Conservation (phyloP, 1,139 yeast species). For the Yarrowia galli region DNA sequence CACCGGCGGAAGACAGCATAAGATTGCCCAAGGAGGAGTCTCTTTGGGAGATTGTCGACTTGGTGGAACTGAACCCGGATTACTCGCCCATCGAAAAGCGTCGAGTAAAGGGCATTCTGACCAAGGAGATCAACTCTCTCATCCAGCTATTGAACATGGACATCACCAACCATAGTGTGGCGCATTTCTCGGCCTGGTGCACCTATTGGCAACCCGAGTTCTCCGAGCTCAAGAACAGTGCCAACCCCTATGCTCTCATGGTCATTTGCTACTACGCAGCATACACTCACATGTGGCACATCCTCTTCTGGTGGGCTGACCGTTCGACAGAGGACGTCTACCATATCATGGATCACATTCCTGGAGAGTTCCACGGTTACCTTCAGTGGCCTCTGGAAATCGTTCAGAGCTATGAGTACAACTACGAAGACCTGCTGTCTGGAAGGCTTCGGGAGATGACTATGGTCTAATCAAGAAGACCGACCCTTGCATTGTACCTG, state of each 20-base stretch:
- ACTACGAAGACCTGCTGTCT: slow-evolving; percentile 6
- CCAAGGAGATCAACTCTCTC: slow-evolving; percentile 22
- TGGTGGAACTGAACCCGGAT: slow-evolving; percentile 16
- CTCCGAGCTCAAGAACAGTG: neutral
- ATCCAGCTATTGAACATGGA: slow-evolving; percentile 18
- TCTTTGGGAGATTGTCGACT: slow-evolving; percentile 25
- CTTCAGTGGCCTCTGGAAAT: slow-evolving; percentile 27
- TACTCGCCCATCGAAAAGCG: slow-evolving; percentile 2
- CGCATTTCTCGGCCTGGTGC: slow-evolving; percentile 23
- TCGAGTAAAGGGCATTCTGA: slow-evolving; percentile 5
- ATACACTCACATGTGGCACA: slow-evolving; percentile 34
- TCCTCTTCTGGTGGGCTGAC: slow-evolving; percentile 30
- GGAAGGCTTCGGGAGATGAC: slow-evolving; percentile 17
- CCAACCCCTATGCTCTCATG: slow-evolving; percentile 24
- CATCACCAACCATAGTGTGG: neutral
- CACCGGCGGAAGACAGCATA: neutral
- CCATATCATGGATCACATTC: slow-evolving; percentile 11
- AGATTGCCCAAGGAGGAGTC: slow-evolving; percentile 18
- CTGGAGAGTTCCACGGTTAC: slow-evolving; percentile 9
- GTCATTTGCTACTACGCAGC: slow-evolving; percentile 27
- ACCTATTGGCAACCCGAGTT: slow-evolving; percentile 31
- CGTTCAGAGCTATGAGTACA: slow-evolving; percentile 16
- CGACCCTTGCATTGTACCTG: too few relatives aligned
- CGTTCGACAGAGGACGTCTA: slow-evolving; percentile 1
- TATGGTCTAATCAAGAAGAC: too few relatives aligned